Percentiles rank a stretch among this genome's conserved stretches.
These are phyloP conservation scores for Fusarium bulbicola DNA, from an alignment of 2,329 filamentous ascomycete species.

Conservation along the genomic window DNA sequence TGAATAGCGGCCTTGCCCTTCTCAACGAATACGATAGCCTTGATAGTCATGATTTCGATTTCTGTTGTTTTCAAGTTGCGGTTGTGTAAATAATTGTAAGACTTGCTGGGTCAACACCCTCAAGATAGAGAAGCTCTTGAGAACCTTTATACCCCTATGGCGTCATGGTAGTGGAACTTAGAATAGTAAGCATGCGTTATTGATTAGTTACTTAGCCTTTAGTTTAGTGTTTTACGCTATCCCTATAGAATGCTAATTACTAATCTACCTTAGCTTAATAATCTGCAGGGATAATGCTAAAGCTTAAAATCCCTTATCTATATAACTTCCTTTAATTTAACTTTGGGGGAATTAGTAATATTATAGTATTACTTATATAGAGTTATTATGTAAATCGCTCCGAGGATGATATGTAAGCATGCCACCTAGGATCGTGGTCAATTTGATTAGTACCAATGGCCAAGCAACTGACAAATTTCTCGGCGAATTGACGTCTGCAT, in stretches of 20 bases:
- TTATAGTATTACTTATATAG: not conserved
- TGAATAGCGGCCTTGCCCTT: constrained; percentile 8
- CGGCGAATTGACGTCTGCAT: not conserved
- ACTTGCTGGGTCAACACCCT: not conserved
- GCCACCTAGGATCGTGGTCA: not conserved
- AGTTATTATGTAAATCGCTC: not conserved
- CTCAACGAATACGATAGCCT: constrained; percentile 8
- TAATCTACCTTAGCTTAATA: not conserved
- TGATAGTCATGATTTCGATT: constrained; percentile 2
- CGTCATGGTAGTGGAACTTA: not conserved
- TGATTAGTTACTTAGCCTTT: not conserved
- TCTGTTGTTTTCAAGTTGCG: not conserved
- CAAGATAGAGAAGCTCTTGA: not conserved
- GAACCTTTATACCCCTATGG: not conserved
- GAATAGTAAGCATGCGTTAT: not conserved
- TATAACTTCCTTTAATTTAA: not conserved
- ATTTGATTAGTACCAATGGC: not conserved
- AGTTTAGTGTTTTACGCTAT: not conserved
- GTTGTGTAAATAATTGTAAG: not conserved
- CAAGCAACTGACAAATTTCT: not conserved
- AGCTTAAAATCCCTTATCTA: not conserved
- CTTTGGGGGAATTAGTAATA: not conserved
- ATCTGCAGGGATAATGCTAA: not conserved
- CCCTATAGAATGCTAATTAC: not conserved
- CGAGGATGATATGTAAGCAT: not conserved